These are phyloP conservation scores for Bryopsis sp. DNA, from an alignment of 139 green algal species.

Conservation along the genomic window DNA sequence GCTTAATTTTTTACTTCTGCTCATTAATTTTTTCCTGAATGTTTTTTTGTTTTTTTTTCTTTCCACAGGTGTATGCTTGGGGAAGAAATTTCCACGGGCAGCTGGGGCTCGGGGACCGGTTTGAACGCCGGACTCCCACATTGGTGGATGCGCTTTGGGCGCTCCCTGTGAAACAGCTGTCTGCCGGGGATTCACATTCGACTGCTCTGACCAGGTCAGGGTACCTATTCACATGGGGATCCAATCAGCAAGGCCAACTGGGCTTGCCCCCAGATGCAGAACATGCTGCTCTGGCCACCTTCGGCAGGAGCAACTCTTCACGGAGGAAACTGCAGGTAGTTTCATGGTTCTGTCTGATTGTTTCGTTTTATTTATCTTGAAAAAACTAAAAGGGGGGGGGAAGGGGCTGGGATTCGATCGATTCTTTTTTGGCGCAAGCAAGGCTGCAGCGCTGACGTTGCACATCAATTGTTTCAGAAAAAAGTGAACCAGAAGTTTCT, in stretches of 20 bases:
- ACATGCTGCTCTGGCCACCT: conserved; percentile 20
- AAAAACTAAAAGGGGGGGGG: too few relatives aligned
- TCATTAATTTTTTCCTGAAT: too few relatives aligned
- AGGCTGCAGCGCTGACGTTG: not conserved
- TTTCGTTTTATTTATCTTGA: too few relatives aligned
- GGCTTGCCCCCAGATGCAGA: conserved; percentile 56
- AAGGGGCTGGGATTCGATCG: too few relatives aligned
- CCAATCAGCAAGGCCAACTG: conserved; percentile 74
- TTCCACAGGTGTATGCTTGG: conserved; percentile 66
- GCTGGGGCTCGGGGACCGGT: conserved; percentile 62
- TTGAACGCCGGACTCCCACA: conserved; percentile 39
- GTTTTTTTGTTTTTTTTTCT: not conserved
- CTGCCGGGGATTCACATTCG: conserved; percentile 67
- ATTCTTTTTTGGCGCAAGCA: not conserved
- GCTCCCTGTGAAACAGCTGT: conserved; percentile 61
- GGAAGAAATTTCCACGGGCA: conserved; percentile 63
- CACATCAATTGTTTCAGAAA: too few relatives aligned
- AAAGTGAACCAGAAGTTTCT: conserved; percentile 68
- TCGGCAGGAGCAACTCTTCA: not conserved
- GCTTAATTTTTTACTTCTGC: too few relatives aligned
- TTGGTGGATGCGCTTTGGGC: conserved; percentile 69
- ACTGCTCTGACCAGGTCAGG: conserved; percentile 69
- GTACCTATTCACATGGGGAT: conserved; percentile 81
- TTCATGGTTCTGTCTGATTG: too few relatives aligned
- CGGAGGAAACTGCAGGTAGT: conserved; percentile 11